These are phyloP conservation scores for Tetrapyrgos nigripes DNA, from an alignment of 1,284 basidiomycete species.

Conservation along the genomic window DNA sequence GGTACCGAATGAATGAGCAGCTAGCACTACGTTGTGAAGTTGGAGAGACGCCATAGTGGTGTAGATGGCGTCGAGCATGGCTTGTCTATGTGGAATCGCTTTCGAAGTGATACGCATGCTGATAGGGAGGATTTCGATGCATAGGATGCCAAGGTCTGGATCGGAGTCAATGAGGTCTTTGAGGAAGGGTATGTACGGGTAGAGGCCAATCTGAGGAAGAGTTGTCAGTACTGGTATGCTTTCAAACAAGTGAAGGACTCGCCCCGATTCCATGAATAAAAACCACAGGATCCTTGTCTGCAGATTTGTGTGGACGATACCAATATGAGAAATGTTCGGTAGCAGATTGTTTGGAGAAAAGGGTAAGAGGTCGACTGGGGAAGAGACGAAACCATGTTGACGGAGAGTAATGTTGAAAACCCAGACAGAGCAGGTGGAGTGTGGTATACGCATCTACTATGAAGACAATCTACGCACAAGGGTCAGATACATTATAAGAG, in stretches of 20 bases:
- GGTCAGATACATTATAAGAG: neutral
- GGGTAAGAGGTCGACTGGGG: conserved; percentile 55
- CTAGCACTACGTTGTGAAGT: conserved; percentile 51
- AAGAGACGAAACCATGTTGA: conserved; percentile 48
- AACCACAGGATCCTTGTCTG: conserved; percentile 55
- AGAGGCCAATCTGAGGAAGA: conserved; percentile 59
- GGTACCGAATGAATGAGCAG: conserved; percentile 70
- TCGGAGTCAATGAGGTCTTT: conserved; percentile 43
- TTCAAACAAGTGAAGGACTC: conserved; percentile 28
- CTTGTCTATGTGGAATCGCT: conserved; percentile 44
- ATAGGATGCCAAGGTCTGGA: conserved; percentile 59
- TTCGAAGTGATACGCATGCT: conserved; percentile 61
- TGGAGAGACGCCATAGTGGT: conserved; percentile 50
- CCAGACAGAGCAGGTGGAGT: conserved; percentile 43
- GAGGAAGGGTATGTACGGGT: conserved; percentile 60
- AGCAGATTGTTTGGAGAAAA: conserved; percentile 49
- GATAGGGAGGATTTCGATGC: conserved; percentile 65
- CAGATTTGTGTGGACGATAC: conserved; percentile 62
- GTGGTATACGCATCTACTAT: conserved; percentile 54
- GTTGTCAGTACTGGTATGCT: neutral
- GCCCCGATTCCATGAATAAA: conserved; percentile 75
- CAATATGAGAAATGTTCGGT: conserved; percentile 59
- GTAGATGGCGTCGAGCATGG: conserved; percentile 43
- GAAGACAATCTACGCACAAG: conserved; percentile 53
- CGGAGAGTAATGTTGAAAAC: conserved; percentile 61